Percentiles rank a stretch among this genome's conserved stretches.
Evolutionary conservation across 169 alveolate genomes (phyloP).

Genomic region (Cryptosporidium baileyi): DNA sequence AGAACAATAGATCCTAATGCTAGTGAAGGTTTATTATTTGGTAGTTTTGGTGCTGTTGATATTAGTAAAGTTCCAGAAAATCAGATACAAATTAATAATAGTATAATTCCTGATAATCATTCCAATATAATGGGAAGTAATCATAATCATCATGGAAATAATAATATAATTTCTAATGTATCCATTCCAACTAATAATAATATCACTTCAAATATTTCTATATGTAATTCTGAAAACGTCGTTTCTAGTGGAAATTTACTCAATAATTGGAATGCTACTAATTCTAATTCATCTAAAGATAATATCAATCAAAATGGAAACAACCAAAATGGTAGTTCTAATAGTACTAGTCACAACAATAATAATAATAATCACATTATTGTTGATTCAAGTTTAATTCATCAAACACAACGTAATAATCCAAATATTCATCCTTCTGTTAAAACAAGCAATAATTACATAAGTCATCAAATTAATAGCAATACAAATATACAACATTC

Average conservation of each 20-base stretch:
- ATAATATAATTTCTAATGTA: too few relatives aligned
- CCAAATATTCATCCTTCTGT: background rate
- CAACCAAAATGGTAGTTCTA: background rate
- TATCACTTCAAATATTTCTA: too few relatives aligned
- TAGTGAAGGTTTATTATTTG: slow-evolving; percentile 56
- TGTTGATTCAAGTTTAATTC: background rate
- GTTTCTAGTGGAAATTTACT: too few relatives aligned
- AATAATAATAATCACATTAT: too few relatives aligned
- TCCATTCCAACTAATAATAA: too few relatives aligned
- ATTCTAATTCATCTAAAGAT: too few relatives aligned
- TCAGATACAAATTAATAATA: slow-evolving; percentile 22
- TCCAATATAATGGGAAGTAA: background rate
- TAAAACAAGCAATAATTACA: background rate
- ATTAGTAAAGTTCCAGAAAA: slow-evolving; percentile 38
- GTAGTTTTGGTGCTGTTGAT: slow-evolving; percentile 67
- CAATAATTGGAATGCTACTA: too few relatives aligned
- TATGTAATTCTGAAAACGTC: too few relatives aligned
- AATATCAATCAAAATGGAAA: too few relatives aligned
- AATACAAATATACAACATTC: too few relatives aligned
- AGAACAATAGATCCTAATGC: slow-evolving; percentile 68
- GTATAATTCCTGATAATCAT: background rate
- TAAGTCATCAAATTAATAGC: background rate
- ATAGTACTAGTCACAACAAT: background rate
- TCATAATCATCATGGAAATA: too few relatives aligned
- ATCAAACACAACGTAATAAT: background rate